A percentile compares a stretch with the other conserved stretches of the same genome.
These are phyloP conservation scores for Colletotrichum spinosum DNA, from an alignment of 2,329 filamentous ascomycete species.

Conservation along the genomic window DNA sequence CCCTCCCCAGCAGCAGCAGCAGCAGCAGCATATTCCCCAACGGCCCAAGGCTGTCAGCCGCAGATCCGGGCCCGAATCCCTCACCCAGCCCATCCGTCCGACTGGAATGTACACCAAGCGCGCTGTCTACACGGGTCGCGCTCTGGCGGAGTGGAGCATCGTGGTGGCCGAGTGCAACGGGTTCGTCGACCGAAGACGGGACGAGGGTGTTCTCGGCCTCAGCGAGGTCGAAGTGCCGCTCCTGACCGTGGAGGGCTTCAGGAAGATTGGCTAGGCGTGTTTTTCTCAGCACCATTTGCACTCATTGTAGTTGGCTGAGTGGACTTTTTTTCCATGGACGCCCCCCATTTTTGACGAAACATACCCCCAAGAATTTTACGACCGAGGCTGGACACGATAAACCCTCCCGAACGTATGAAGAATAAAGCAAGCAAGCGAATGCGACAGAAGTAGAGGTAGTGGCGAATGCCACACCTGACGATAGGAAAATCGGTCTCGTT, in stretches of 20 bases:
- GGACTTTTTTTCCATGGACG: neutral
- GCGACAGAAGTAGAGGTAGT: slow-evolving; percentile 3
- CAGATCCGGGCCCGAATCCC: slow-evolving; percentile 43
- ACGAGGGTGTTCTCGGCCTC: slow-evolving; percentile 76
- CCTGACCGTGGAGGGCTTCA: slow-evolving; percentile 56
- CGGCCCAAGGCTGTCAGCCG: slow-evolving; percentile 36
- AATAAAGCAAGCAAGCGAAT: slow-evolving; percentile 15
- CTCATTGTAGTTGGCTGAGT: neutral
- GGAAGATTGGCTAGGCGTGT: slow-evolving; percentile 39
- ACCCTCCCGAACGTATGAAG: slow-evolving; percentile 8
- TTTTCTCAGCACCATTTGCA: neutral
- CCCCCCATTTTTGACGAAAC: neutral
- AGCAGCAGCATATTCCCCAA: slow-evolving; percentile 33
- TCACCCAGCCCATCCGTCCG: slow-evolving; percentile 59
- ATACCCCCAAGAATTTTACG: neutral
- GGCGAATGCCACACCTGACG: neutral
- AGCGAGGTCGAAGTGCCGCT: slow-evolving; percentile 71
- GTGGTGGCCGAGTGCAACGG: slow-evolving; percentile 84
- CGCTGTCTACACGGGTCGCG: slow-evolving; percentile 75
- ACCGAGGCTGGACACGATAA: slow-evolving; percentile 16
- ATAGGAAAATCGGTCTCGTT: slow-evolving; percentile 1
- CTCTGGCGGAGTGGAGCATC: slow-evolving; percentile 82
- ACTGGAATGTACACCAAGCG: slow-evolving; percentile 57
- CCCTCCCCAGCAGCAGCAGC: slow-evolving; percentile 21
- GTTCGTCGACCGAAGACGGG: slow-evolving; percentile 80